Evolutionary conservation across 495 filamentous ascomycete species (phyloP), one percentile per base, ranked within the genome.

Genomic region (Cercophora newfieldiana): DNA sequence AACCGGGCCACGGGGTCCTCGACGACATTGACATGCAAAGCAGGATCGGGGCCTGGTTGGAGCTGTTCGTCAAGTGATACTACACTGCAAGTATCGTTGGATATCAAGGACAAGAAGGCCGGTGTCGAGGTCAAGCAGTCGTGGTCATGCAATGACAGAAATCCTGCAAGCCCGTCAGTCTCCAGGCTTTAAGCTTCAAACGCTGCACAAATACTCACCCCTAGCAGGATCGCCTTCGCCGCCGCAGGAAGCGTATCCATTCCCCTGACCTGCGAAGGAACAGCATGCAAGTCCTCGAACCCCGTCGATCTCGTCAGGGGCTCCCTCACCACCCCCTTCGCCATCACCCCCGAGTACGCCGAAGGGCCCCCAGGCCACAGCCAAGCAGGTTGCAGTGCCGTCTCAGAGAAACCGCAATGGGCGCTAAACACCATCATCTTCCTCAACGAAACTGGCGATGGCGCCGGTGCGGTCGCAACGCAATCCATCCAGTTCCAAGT

Each of bases 1-100:
- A 75, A 78, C 54, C 62, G 75, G 31, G 72, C 71, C 6, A 75
- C 72, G 58, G 62, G 74, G 59, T 68, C 69, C 33, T 63, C 69
- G 8, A 48, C 62, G 7, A 44, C 64, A 25, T 25, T 67, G 5
- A 55, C 26, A 12, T 66, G 68, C 44, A 69, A 69, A 33, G 47
- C 63, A 2, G 24, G 25, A 8, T 21, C 53, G 1, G 57, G 50
- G 4, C 48, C 31, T 49, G 59, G 22, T 8, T 60, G 44, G 56
- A 48, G 26, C 22, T 72, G 71, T 44, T 7, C 44, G 3, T 14
- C 50, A 1, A 47, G 26, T 48, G 24, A 44, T 49, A 16, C 54
- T 4, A 29, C 60, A 14, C 31, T 66, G 3, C 19, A 61, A n/a
- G 59, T 22, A 8, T 62, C 64, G 16, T 6, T 72, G 19, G 16